phyloP scores from a whole-genome alignment of 2,329 filamentous ascomycete genomes.

The Trichophaea hybrida region DNA sequence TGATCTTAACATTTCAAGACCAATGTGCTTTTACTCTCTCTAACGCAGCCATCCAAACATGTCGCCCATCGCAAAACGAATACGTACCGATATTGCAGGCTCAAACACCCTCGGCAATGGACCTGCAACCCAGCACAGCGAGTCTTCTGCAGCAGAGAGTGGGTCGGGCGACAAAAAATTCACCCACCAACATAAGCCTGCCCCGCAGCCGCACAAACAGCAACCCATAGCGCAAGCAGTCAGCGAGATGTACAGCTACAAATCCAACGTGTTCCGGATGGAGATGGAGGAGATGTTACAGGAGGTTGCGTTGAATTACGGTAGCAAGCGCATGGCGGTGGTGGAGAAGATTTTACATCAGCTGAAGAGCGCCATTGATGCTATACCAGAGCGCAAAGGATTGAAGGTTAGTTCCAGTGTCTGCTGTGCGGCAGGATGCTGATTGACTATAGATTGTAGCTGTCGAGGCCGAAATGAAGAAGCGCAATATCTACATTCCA shows the following conservation, averaged over 20 bases:
- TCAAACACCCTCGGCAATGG: not conserved
- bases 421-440: not conserved
- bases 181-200: not conserved
- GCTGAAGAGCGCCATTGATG: slow-evolving; percentile 42
- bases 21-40: no score
- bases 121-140: not conserved
- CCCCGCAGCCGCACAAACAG: not conserved
- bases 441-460: slow-evolving; percentile 44
- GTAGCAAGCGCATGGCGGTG: slow-evolving; percentile 35
- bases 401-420: slow-evolving; percentile 35
- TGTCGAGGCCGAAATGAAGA: slow-evolving; percentile 54
- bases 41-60: not conserved
- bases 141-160: not conserved
- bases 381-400: slow-evolving; percentile 38
- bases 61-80: not conserved
- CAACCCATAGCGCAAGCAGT: slow-evolving; percentile 10
- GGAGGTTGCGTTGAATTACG: slow-evolving; percentile 41
- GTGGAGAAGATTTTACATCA: slow-evolving; percentile 39
- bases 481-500: slow-evolving; percentile 56
- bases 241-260: slow-evolving; percentile 39
- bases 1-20: no score
- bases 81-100: not conserved
- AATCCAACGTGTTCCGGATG: slow-evolving; percentile 51
- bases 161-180: not conserved
- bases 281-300: slow-evolving; percentile 47